Conservation (phyloP, 352 stramenopile species). For the Poterioochromonas sp. region DNA sequence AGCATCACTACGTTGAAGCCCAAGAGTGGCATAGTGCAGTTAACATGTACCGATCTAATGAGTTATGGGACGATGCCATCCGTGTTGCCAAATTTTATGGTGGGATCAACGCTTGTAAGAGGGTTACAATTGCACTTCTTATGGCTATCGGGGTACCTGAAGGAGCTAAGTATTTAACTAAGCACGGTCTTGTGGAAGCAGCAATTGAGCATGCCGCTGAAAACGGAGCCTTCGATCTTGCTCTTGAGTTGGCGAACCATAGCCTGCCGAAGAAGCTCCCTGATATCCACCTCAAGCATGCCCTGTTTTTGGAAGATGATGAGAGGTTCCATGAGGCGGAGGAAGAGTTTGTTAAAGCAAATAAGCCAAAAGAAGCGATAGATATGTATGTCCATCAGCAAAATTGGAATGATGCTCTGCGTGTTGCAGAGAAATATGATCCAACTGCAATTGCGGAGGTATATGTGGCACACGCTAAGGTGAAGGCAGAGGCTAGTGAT, state of each 20-base stretch:
- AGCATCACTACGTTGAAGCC: slow-evolving; percentile 80
- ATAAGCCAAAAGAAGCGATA: slow-evolving; percentile 79
- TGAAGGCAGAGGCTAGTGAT: slow-evolving; percentile 71
- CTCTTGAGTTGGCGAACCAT: slow-evolving; percentile 75
- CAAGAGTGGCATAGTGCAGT: slow-evolving; percentile 81
- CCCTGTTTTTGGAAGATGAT: slow-evolving; percentile 81
- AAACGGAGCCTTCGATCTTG: slow-evolving; percentile 76
- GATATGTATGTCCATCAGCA: slow-evolving; percentile 92
- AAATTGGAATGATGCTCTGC: slow-evolving; percentile 76
- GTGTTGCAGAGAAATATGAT: slow-evolving; percentile 76
- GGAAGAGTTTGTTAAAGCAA: slow-evolving; percentile 76
- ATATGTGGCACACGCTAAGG: slow-evolving; percentile 73
- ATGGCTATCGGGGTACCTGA: slow-evolving; percentile 76
- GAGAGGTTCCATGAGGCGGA: slow-evolving; percentile 82
- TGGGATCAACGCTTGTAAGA: slow-evolving; percentile 75
- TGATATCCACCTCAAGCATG: slow-evolving; percentile 82
- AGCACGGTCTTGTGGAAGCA: slow-evolving; percentile 76
- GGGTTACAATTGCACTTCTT: slow-evolving; percentile 81
- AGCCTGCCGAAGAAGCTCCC: slow-evolving; percentile 70
- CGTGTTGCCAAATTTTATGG: slow-evolving; percentile 82
- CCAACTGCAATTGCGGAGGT: slow-evolving; percentile 72
- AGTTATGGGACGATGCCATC: slow-evolving; percentile 87
- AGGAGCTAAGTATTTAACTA: slow-evolving; percentile 74
- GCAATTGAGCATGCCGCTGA: slow-evolving; percentile 86
- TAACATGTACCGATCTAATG: slow-evolving; percentile 85